A percentile compares a stretch with the other conserved stretches of the same genome.
phyloP scores from a whole-genome alignment of 352 stramenopile genomes.

The Phytophthora gonapodyides region DNA sequence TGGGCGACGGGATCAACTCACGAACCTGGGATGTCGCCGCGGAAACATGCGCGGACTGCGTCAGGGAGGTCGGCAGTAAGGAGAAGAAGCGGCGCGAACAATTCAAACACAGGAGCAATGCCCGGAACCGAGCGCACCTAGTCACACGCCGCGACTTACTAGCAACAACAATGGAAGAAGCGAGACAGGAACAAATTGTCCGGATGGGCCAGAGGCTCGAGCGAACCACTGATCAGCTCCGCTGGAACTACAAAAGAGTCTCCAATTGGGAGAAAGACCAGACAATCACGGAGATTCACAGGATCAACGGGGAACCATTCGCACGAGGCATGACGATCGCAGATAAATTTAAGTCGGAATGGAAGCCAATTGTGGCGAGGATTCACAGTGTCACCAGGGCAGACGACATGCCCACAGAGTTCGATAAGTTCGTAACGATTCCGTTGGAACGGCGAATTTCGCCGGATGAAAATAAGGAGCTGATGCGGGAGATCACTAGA shows the following conservation, averaged over 20 bases:
- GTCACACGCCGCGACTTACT: not conserved
- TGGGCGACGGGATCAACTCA: not conserved
- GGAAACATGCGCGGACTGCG: not conserved
- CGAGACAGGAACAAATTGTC: too few species aligned
- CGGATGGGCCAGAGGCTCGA: not conserved
- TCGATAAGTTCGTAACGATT: constrained; percentile 1
- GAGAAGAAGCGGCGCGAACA: not conserved
- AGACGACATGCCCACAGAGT: not conserved
- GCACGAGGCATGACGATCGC: not conserved
- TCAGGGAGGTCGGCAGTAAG: not conserved
- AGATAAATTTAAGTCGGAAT: not conserved
- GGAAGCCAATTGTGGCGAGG: not conserved
- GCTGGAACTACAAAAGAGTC: constrained; percentile 3
- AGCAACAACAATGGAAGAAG: too few species aligned
- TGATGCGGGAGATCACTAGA: not conserved
- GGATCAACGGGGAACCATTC: not conserved
- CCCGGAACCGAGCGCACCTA: not conserved
- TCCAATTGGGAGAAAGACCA: constrained; percentile 2
- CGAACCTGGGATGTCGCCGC: not conserved
- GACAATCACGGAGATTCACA: not conserved
- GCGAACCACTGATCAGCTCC: not conserved
- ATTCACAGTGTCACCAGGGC: not conserved
- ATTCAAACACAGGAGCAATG: not conserved
- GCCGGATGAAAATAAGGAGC: not conserved
- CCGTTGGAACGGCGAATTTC: not conserved